Base-by-base conservation (phyloP, 305 asterid genomes). In the Salvia sclarea region DNA sequence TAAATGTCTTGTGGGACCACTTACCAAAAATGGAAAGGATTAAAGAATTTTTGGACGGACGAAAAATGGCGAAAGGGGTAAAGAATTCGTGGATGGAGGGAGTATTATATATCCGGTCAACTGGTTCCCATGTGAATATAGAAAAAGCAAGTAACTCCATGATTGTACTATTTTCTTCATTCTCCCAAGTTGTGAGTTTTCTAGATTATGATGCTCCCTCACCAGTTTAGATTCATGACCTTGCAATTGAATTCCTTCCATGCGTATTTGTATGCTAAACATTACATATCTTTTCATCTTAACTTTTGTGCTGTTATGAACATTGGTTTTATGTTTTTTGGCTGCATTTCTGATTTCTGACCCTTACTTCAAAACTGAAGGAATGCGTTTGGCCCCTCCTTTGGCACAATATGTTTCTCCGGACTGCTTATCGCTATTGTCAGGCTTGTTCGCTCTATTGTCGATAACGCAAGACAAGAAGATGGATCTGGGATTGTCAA, bases 371-470 rank as follows among this genome's bases (percentile, higher is more conserved):
- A n/a, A 64, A 78, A 58, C 48, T 77, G 80, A 83, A 90, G 98
- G 79, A 84, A 93, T 75, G 98, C 95, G 2, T 85, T 93, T 74
- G 94, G 98, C 33, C 80, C 96, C 62, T 93, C 97, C 69, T 93
- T 87, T 0, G 98, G 98, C 75, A 93, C 97, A n/a, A 70, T 90
- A 76, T 93, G 96, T 69, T 81, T 91, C 76, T 91, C 97, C 0
- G 97, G 97, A 50, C 73, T 88, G 70, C 86, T 91, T 9, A 58
- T 83, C 5, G 60, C 49, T 69, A 48, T 75, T 47, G 92, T 89
- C 6, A 92, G 95, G 10, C n/a, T 88, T 8, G 84, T 91, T 24
- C 91, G 97, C 17, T 74, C 90, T 22, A 77, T 87, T 83, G 96
- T 91, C 28, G 97, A 91, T 76, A 91, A 67, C 63, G 97, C 88